A percentile compares a stretch with the other conserved stretches of the same genome.
These are phyloP conservation scores for Casuarina glauca DNA, from an alignment of 306 rosid genomes.

Conservation along the genomic window DNA sequence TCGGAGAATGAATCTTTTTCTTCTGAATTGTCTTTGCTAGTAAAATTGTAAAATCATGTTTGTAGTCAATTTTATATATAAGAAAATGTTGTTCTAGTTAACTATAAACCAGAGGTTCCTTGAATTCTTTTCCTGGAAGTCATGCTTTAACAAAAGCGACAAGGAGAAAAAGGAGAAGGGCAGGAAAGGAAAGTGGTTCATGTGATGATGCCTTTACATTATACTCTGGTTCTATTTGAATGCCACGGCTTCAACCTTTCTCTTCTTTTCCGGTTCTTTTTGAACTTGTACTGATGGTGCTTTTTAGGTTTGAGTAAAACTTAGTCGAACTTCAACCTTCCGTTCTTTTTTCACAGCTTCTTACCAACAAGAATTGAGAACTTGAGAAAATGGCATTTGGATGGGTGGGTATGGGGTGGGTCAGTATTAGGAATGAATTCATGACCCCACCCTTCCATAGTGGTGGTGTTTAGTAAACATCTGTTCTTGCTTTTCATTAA, in stretches of 20 bases:
- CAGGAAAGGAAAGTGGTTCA: conserved; percentile 3
- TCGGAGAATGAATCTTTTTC: conserved; percentile 33
- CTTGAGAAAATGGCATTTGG: no score
- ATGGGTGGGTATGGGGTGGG: no score
- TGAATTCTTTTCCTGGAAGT: conserved; percentile 15
- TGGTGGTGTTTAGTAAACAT: background rate
- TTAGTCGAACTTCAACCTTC: no score
- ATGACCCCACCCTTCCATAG: background rate
- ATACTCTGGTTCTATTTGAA: conserved; percentile 8
- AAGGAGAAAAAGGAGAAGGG: background rate
- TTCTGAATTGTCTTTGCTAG: conserved; percentile 42
- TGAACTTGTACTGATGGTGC: no score
- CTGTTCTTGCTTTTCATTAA: background rate
- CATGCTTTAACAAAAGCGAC: conserved; percentile 9
- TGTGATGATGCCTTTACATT: conserved; percentile 19
- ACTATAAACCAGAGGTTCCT: conserved; percentile 11
- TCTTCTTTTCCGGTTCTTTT: background rate
- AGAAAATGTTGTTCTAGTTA: conserved; percentile 27
- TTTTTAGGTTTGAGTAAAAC: no score
- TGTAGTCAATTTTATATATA: conserved; percentile 56
- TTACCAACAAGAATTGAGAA: no score
- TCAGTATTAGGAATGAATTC: background rate
- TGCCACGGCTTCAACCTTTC: background rate
- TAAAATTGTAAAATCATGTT: conserved; percentile 60
- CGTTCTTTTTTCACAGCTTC: no score